Conservation (phyloP, 2,329 filamentous ascomycete genomes). For the Bipolaris cookei region DNA sequence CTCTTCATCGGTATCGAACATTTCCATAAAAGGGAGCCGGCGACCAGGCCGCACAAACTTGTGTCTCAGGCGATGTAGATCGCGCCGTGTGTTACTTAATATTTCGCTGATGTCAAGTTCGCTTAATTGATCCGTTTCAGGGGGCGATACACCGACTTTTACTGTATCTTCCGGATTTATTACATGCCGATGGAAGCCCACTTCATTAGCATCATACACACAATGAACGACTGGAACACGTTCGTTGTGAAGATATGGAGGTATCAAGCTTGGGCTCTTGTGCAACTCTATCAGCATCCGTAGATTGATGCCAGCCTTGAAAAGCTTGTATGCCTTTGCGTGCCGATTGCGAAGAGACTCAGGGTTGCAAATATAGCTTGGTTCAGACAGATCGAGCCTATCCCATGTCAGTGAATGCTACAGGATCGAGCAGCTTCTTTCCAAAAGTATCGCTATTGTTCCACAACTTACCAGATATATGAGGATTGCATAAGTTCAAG, state of each 20-base stretch:
- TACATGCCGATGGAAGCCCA: slow-evolving; percentile 37
- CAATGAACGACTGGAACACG: slow-evolving; percentile 27
- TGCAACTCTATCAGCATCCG: slow-evolving; percentile 37
- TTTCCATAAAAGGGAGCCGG: not conserved
- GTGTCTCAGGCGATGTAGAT: slow-evolving; percentile 16
- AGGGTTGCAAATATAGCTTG: slow-evolving; percentile 33
- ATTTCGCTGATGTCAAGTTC: slow-evolving; percentile 23
- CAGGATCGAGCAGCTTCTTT: not conserved
- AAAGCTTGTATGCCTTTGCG: slow-evolving; percentile 34
- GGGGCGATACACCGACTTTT: not conserved
- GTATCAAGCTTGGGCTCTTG: slow-evolving; percentile 30
- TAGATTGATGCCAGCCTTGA: slow-evolving; percentile 36
- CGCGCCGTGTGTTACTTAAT: slow-evolving; percentile 16
- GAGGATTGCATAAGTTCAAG: slow-evolving; percentile 40
- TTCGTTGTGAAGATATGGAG: slow-evolving; percentile 44
- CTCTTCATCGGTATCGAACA: slow-evolving; percentile 7
- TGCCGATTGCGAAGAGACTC: slow-evolving; percentile 38
- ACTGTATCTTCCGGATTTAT: not conserved
- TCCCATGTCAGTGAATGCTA: not conserved
- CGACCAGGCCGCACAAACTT: slow-evolving; percentile 13
- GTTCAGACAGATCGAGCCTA: slow-evolving; percentile 11
- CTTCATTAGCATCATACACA: slow-evolving; percentile 55
- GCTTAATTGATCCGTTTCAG: slow-evolving; percentile 36
- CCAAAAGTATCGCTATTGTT: not conserved
- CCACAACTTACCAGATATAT: slow-evolving; percentile 9